phyloP scores from a whole-genome alignment of 352 stramenopile species.

The Pythium aristosporum region DNA sequence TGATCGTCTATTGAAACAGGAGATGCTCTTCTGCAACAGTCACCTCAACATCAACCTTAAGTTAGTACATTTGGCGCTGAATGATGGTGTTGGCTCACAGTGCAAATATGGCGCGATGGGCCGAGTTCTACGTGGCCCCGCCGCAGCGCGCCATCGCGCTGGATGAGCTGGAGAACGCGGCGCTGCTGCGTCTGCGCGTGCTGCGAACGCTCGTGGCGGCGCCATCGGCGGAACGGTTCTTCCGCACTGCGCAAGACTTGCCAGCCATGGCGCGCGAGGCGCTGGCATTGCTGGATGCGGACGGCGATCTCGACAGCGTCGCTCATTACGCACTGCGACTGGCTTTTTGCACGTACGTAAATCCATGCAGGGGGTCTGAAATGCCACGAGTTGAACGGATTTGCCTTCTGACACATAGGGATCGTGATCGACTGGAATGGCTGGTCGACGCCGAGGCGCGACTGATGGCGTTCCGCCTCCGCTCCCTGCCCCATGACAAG shows the following conservation, averaged over 20 bases:
- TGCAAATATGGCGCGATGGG: conserved; percentile 3
- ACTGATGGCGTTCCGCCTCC: conserved; percentile 6
- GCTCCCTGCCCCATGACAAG: background rate
- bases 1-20: background rate
- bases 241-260: conserved; percentile 21
- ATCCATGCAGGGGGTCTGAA: no score
- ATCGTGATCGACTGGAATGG: conserved; percentile 46
- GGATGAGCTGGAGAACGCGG: conserved; percentile 92
- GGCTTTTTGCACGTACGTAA: conserved; percentile 23
- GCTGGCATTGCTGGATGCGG: conserved; percentile 12
- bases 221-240: background rate
- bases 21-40: background rate
- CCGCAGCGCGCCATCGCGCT: conserved; percentile 89
- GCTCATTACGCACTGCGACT: conserved; percentile 28
- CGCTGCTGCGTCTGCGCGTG: conserved; percentile 67
- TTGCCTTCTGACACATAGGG: conserved; percentile 19
- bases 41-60: background rate
- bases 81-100: background rate
- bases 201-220: conserved; percentile 28
- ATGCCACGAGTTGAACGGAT: no score
- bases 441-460: conserved; percentile 45
- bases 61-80: background rate
- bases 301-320: conserved; percentile 20
- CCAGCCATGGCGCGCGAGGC: conserved; percentile 5
- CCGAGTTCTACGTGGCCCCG: conserved; percentile 78